Evolutionary conservation across 805 yeast genomes (phyloP), one percentile per base, ranked within the genome.

Genomic region (Priceomyces castillae): DNA sequence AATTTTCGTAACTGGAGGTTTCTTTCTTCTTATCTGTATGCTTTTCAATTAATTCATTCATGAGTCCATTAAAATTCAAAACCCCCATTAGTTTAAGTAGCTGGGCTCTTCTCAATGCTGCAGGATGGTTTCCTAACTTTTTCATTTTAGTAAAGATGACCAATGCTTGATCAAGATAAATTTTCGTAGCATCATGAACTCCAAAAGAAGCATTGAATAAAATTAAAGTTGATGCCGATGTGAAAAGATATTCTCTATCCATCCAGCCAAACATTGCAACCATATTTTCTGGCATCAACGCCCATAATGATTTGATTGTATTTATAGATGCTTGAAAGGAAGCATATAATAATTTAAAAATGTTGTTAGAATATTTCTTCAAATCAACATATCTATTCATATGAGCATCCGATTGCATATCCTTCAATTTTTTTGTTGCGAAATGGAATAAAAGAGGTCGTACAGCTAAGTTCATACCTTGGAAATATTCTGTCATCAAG

Each of bases 231-330:
- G 86, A 84, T 3, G 90, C 81, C 0, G 90, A 79, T 0, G 90
- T 85, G 59, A 84, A 86, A 18, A 86, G 65, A 56, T 86, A 86
- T 55, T 86, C 95, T 53, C 95, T 71, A 57, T 86, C 95, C 92
- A 86, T 85, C 71, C 87, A 86, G 2, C 95, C 94, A 64, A 86
- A 86, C 35, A 85, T 62, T 0, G 95, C 92, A n/a, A 86, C 82
- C 89, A 84, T 83, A 50, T 84, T 84, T 44, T 82, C 86, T 0
- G 86, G 87, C 57, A 82, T 69, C 37, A 86, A 65, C 0, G 84
- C 81, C 92, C 92, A 85, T 2, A 86, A 65, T 0, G 85, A 79
- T 49, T 87, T 70, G 31, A 86, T 78, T 0, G 90, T 81, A 56
- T 85, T 84, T 37, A 86, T 83, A 0, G 90, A 84, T 0, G 90